Base-by-base conservation (phyloP, 331 rosid genomes). In the Erythrophleum ivorense region DNA sequence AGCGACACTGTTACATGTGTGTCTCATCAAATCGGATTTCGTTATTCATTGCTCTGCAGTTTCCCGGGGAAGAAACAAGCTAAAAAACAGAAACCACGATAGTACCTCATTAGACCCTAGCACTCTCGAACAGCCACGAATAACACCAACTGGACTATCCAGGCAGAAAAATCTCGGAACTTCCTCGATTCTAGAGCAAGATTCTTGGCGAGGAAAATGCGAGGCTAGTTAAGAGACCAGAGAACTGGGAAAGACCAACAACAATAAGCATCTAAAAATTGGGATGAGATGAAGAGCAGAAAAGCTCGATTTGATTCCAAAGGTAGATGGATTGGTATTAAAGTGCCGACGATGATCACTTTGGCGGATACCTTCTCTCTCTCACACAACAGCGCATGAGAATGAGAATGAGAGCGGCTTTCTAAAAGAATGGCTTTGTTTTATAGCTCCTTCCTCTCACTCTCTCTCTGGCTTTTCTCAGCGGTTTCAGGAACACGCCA, bases 401-500 rank as follows among this genome's bases (percentile, higher is more conserved):
- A 81, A 75, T 84, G 88, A 77, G 57, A 21, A 68, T 68, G 74
- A 79, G 59, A 34, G 50, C 33, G 24, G 19, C 67, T 75, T 75
- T 54, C 48, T 73, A 19, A 75, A 40, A 59, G 80, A 81, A 79
- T 82, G 85, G 64, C 72, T 73, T 54, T 59, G 75, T 82, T 76
- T 76, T 77, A 80, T 62, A 67, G 73, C 75, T 40, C 70, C 50
- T 53, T 13, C 7, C 78, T 3, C 76, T 41, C 60, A 31, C 19
- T 82, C 62, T 80, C 75, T 74, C 78, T 75, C 33, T 41, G 55
- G 83, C 81, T 80, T 88, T 86, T 72, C 78, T 64, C 85, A 82
- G 85, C 55, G 79, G 79, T 84, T 86, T 82, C 88, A 83, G 65
- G 77, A 83, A 84, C 90, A 89, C 92, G 90, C 90, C 84, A 85